phyloP scores from a whole-genome alignment of 2,329 filamentous ascomycete genomes.

The Proliferodiscus dingleyae region DNA sequence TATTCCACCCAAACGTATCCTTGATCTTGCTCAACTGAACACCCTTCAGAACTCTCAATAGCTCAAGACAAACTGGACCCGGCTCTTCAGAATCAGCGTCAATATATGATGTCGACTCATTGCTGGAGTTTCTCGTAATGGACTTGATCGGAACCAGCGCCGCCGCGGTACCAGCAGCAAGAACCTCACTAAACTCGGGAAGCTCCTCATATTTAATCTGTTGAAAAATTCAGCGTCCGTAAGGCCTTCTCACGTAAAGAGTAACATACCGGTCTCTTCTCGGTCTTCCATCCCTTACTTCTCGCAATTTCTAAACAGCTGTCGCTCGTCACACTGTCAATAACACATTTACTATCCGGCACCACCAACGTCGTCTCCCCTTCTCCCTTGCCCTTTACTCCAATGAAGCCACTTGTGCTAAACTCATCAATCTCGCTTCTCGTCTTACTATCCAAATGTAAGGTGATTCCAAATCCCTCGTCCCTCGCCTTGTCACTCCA shows the following conservation, averaged over 20 bases:
- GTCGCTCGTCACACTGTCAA: conserved; percentile 79
- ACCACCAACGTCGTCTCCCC: conserved; percentile 54
- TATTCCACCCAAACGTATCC: conserved; percentile 47
- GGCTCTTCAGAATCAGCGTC: conserved; percentile 57
- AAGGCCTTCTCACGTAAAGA: background rate
- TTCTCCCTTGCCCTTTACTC: conserved; percentile 52
- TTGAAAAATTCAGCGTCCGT: background rate
- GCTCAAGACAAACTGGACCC: conserved; percentile 66
- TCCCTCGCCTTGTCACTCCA: conserved; percentile 77
- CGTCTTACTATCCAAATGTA: conserved; percentile 83
- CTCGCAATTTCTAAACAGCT: conserved; percentile 71
- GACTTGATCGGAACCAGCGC: conserved; percentile 87
- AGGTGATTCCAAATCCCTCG: conserved; percentile 86
- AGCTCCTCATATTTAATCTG: conserved; percentile 62
- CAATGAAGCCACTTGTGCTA: conserved; percentile 89
- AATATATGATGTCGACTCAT: conserved; percentile 53
- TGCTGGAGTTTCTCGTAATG: conserved; percentile 62
- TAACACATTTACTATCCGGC: conserved; percentile 83
- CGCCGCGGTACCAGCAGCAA: conserved; percentile 89
- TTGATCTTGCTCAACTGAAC: conserved; percentile 78
- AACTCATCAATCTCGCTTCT: conserved; percentile 92
- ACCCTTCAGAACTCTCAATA: conserved; percentile 72
- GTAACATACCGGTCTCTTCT: conserved; percentile 59
- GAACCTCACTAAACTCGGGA: conserved; percentile 65
- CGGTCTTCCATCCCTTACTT: conserved; percentile 78